Conservation (phyloP, 805 yeast genomes). For the Dipodascus albidus region DNA sequence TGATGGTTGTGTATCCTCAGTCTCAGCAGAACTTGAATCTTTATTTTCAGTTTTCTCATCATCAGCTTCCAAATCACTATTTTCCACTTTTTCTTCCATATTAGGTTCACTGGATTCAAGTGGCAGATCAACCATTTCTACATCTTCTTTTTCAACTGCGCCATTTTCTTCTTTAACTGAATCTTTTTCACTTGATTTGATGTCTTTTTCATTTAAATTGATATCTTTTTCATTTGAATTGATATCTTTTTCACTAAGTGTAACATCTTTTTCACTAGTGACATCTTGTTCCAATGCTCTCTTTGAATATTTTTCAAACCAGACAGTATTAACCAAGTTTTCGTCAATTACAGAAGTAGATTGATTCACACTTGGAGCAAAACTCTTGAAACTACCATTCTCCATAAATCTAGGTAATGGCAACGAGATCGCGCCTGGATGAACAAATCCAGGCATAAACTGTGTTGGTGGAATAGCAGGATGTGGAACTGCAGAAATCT, state of each 20-base stretch:
- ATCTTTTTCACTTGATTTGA: not conserved
- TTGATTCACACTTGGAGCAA: constrained; percentile 60
- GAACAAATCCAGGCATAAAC: constrained; percentile 30
- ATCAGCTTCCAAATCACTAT: constrained; percentile 1
- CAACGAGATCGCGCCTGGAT: constrained; percentile 32
- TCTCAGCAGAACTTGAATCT: not conserved
- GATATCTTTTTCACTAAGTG: constrained; percentile 10
- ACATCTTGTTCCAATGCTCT: constrained; percentile 37
- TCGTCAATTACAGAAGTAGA: constrained; percentile 42
- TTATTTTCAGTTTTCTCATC: constrained; percentile 4
- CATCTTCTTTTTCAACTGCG: constrained; percentile 4
- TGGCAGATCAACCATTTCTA: constrained; percentile 1
- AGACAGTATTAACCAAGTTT: constrained; percentile 18
- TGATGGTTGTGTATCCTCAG: no score
- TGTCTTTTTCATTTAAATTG: not conserved
- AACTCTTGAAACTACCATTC: constrained; percentile 37
- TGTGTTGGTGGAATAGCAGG: constrained; percentile 42
- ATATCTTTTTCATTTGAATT: not conserved
- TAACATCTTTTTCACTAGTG: constrained; percentile 16
- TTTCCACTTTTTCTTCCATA: not conserved
- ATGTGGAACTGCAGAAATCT: constrained; percentile 34
- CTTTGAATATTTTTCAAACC: constrained; percentile 27
- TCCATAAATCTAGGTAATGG: constrained; percentile 59
- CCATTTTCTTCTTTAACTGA: not conserved
- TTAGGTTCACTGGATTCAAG: constrained; percentile 7